Conservation (phyloP, 805 yeast species). For the Nakazawaea anatomiae region DNA sequence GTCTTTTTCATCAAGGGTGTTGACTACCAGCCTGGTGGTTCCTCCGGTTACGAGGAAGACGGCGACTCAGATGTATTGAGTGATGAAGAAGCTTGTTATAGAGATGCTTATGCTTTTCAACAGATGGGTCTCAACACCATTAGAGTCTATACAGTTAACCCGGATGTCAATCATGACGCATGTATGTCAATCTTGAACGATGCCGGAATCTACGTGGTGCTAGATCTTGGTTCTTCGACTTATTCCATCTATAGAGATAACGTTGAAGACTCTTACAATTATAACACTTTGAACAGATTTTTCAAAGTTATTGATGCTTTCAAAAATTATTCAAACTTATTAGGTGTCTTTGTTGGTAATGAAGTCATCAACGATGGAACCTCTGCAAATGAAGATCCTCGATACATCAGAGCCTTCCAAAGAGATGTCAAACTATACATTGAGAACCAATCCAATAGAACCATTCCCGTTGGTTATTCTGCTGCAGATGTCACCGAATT, state of each 20-base stretch:
- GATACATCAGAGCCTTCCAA: constrained; percentile 82
- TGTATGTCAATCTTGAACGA: constrained; percentile 87
- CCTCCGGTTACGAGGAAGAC: constrained; percentile 46
- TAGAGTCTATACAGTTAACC: constrained; percentile 77
- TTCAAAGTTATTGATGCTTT: constrained; percentile 82
- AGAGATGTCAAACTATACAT: constrained; percentile 89
- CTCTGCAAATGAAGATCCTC: constrained; percentile 61
- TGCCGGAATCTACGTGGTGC: constrained; percentile 84
- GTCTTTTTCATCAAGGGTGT: constrained; percentile 81
- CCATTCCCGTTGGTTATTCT: constrained; percentile 92
- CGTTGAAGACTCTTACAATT: constrained; percentile 66
- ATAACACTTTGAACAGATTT: constrained; percentile 66
- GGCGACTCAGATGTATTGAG: constrained; percentile 58
- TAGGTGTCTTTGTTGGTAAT: constrained; percentile 89
- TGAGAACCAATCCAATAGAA: constrained; percentile 57
- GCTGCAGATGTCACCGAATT: constrained; percentile 79
- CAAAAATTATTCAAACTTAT: constrained; percentile 74
- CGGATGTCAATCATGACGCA: constrained; percentile 81
- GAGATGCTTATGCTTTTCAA: constrained; percentile 77
- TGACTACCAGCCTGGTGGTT: constrained; percentile 93
- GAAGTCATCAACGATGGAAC: constrained; percentile 80
- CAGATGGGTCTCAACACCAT: constrained; percentile 81
- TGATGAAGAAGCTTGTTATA: constrained; percentile 61
- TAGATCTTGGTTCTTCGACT: constrained; percentile 80
- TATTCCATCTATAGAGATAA: constrained; percentile 63